Base-by-base conservation (phyloP, 371 early-diverging fungal genomes). In the Lichtheimia ramosa region DNA sequence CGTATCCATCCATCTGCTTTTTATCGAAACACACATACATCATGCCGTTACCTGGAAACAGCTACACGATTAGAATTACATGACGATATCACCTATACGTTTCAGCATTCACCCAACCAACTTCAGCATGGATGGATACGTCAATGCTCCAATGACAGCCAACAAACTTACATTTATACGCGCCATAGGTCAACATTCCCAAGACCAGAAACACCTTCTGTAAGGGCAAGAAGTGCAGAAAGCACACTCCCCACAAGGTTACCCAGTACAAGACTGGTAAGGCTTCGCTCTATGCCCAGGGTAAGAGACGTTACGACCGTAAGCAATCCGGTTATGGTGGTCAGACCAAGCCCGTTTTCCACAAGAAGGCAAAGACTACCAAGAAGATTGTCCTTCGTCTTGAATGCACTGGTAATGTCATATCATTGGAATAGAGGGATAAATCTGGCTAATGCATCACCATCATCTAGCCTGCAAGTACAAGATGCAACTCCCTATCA, bases 251-350 rank as follows among this genome's bases (percentile, higher is more conserved):
- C 57, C 97, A 97, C 94, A 98, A 98, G 89, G 98, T 98, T 60
- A 89, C 97, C 70, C 96, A 98, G 82, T 97, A 98, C 96, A 99
- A 98, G 94, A 94, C 95, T 69, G 96, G 97, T 68, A 98, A 98
- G 89, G 97, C 93, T 73, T 97, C 97, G 69, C 89, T 96, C 70
- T 91, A 91, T 73, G 97, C 95, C 68, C 97, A 97, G 86, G 99
- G 96, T 89, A 91, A 89, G 79, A 65, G 72, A 63, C 72, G 72
- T 72, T 72, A 72, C 64, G 72, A 72, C 56, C 72, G 92, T 69
- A 95, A 95, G 86, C 95, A 94, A 79, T 85, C 85, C 63, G 95
- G 95, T 79, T 94, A 91, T 85, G 99, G 99, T 92, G 99, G 99
- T 87, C 99, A 99, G 87, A 98, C 97, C 82, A 99, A 97, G 91